Evolutionary conservation across 2,329 filamentous ascomycete genomes (phyloP).

Genomic region (Penicillium sp.): DNA sequence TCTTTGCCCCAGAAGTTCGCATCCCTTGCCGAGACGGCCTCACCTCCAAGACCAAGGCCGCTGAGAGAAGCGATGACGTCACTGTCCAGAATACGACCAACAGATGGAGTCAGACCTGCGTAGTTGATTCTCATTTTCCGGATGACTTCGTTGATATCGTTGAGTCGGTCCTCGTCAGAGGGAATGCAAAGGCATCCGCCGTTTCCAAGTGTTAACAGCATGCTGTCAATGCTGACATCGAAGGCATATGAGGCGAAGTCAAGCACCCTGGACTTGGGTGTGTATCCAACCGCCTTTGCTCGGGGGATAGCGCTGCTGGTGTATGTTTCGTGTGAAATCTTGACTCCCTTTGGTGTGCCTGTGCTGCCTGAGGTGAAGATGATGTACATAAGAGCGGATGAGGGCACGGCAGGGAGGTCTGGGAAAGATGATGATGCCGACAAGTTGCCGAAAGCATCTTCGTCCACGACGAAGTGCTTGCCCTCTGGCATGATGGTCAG

Average conservation of each 20-base stretch:
- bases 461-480: constrained; percentile 30
- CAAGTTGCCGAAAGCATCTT: constrained; percentile 22
- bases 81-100: constrained; percentile 53
- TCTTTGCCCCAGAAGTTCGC: constrained; percentile 44
- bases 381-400: constrained; percentile 56
- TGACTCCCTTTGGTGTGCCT: constrained; percentile 57
- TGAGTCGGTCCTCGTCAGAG: constrained; percentile 49
- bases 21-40: constrained; percentile 45
- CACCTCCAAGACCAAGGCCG: constrained; percentile 47
- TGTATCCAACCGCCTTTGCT: constrained; percentile 53
- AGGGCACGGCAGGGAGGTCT: constrained; percentile 27
- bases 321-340: constrained; percentile 62
- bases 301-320: constrained; percentile 59
- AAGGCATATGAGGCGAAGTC: constrained; percentile 59
- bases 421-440: constrained; percentile 7
- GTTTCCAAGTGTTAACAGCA: constrained; percentile 56
- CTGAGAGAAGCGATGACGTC: constrained; percentile 46
- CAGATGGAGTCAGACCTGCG: constrained; percentile 61
- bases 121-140: constrained; percentile 55
- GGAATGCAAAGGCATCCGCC: constrained; percentile 65
- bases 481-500: constrained; percentile 34
- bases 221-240: constrained; percentile 57
- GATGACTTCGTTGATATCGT: constrained; percentile 54
- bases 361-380: constrained; percentile 63
- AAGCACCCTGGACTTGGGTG: constrained; percentile 60